phyloP scores from a whole-genome alignment of 2,329 filamentous ascomycete species.

The Penicillium rolfsii region DNA sequence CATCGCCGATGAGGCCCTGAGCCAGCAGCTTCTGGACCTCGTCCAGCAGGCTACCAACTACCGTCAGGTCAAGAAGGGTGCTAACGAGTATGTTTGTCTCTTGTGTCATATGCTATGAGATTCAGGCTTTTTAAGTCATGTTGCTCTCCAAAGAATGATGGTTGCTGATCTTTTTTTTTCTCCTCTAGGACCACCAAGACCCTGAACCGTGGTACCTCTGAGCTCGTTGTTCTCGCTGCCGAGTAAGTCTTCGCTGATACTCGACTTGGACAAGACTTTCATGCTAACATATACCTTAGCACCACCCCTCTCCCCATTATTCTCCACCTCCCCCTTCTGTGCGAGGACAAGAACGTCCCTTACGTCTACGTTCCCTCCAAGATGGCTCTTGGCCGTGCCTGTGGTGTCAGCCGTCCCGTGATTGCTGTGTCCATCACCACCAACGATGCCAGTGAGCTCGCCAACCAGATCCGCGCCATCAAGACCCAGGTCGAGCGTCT shows the following conservation, averaged over 20 bases:
- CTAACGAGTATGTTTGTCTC: conserved; percentile 62
- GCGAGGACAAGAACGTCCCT: conserved; percentile 74
- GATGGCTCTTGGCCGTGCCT: conserved; percentile 84
- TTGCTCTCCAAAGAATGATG: not conserved
- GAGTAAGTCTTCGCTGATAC: conserved; percentile 50
- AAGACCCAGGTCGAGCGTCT: conserved; percentile 96
- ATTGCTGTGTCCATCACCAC: conserved; percentile 88
- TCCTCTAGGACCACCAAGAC: conserved; percentile 68
- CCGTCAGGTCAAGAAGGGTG: conserved; percentile 83
- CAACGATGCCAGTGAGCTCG: conserved; percentile 87
- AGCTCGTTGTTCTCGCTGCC: conserved; percentile 85
- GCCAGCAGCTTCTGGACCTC: conserved; percentile 80
- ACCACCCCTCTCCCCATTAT: conserved; percentile 85
- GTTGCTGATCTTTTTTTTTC: not conserved
- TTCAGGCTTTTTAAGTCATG: not conserved
- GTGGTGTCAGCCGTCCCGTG: conserved; percentile 84
- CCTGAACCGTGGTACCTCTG: conserved; percentile 85
- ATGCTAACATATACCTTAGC: conserved; percentile 12
- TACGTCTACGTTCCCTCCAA: conserved; percentile 76
- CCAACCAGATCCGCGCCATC: conserved; percentile 81
- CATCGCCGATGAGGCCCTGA: conserved; percentile 71
- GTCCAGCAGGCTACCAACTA: conserved; percentile 68
- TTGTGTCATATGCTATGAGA: conserved; percentile 29
- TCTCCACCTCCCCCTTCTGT: conserved; percentile 84
- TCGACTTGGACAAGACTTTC: not conserved